Base-by-base conservation (phyloP, 805 yeast genomes). In the Myxozyma neotropica region DNA sequence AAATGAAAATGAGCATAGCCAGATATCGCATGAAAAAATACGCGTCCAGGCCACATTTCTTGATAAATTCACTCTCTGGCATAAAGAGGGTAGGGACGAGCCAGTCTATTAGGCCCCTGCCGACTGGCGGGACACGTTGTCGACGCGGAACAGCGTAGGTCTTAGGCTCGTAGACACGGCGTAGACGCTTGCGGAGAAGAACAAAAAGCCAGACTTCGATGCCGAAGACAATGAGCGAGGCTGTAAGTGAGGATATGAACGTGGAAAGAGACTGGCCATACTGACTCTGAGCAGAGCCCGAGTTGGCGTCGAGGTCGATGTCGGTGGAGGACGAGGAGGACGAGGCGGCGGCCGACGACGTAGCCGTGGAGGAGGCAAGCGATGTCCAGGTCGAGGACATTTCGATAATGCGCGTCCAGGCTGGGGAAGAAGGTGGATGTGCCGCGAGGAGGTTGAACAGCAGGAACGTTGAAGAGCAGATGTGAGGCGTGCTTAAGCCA, bases 41-140 rank as follows among this genome's bases (percentile, higher is more conserved):
- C 2, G 97, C 97, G 72, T 93, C 98, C 12, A 93, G 72, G 12
- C 97, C 98, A 27, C 93, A 87, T 67, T 93, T 95, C 65, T 85
- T 84, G 61, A 93, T 83, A 58, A 92, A 78, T 69, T 88, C 88
- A 47, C 87, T 77, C 57, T 88, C 91, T 0, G 89, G 83, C 70
- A 88, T 87, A 51, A 80, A 75, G 46, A 89, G 68, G 29, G 93
- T 71, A 2, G 86, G 85, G 4, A 73, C 60, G 7, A 92, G 59
- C 98, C 97, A 92, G 42, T 81, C 77, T 70, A 85, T 73, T 1
- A 88, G 80, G 33, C 92, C 95, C 23, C 72, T 74, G 1, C 92
- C 87, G 45, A 90, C 75, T 0, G 93, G 90, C 31, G 82, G 84
- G 0, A 96, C 96, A 59, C 81, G 66, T 23, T 58, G 59, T 68